Percentiles rank a stretch among this genome's conserved stretches.
Conservation (phyloP, 2,329 filamentous ascomycete species). For the Helotiales sp. region DNA sequence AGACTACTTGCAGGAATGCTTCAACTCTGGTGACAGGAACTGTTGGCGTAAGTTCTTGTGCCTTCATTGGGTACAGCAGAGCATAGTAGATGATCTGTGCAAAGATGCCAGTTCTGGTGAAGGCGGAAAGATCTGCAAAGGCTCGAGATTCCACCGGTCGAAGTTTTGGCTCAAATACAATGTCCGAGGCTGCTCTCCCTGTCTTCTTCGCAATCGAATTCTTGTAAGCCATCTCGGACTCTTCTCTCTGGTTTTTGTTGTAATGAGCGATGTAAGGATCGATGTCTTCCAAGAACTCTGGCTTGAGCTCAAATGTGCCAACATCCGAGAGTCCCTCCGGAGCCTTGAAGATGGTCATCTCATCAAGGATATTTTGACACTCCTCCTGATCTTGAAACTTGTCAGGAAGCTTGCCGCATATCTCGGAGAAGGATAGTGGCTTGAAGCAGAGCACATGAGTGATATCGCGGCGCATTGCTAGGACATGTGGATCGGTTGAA, state of each 20-base stretch:
- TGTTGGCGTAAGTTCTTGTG: constrained; percentile 69
- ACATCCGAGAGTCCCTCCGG: constrained; percentile 92
- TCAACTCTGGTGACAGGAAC: constrained; percentile 86
- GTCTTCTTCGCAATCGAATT: constrained; percentile 86
- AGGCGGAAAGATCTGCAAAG: constrained; percentile 76
- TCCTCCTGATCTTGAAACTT: constrained; percentile 88
- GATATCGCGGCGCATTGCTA: constrained; percentile 85
- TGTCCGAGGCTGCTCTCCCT: constrained; percentile 77
- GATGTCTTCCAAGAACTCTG: constrained; percentile 82
- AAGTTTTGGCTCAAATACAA: constrained; percentile 90
- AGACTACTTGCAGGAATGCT: constrained; percentile 86
- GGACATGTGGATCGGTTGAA: constrained; percentile 67
- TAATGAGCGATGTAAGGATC: constrained; percentile 97
- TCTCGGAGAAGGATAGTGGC: constrained; percentile 91
- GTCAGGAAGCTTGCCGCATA: constrained; percentile 84
- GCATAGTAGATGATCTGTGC: constrained; percentile 89
- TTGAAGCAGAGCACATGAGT: constrained; percentile 96
- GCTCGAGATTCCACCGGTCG: constrained; percentile 76
- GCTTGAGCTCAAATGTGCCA: constrained; percentile 90
- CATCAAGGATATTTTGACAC: constrained; percentile 81
- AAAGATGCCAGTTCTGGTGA: constrained; percentile 85
- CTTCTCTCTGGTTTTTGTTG: constrained; percentile 94
- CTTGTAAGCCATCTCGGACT: constrained; percentile 88
- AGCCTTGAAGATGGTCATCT: constrained; percentile 86
- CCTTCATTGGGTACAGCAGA: constrained; percentile 78